Conservation (phyloP, 441 rosid species). For the Populus hybrid region DNA sequence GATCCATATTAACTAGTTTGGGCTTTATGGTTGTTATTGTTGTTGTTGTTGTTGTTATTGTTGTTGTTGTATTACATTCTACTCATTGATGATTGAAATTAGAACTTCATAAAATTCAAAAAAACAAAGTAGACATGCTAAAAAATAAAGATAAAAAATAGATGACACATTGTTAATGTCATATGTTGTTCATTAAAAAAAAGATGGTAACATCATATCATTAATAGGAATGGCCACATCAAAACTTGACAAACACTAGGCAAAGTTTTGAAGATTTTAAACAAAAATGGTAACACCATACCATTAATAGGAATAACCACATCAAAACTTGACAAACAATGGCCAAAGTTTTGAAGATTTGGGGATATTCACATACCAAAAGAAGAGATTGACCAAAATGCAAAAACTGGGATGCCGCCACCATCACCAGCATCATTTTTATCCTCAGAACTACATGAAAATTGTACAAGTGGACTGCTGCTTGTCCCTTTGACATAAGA, state of each 20-base stretch:
- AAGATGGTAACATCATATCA: not conserved
- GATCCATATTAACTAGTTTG: not conserved
- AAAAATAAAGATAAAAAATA: not conserved
- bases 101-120: no score
- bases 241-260: not conserved
- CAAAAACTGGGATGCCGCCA: conserved; percentile 62
- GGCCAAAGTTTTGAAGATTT: not conserved
- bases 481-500: conserved; percentile 46
- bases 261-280: not conserved
- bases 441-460: conserved; percentile 48
- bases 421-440: conserved; percentile 65
- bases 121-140: not conserved
- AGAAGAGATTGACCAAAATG: conserved; percentile 51
- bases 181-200: not conserved
- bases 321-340: conserved; percentile 2
- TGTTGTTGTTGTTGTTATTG: not conserved
- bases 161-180: not conserved
- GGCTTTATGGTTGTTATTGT: not conserved
- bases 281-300: not conserved
- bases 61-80: not conserved
- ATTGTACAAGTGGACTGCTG: conserved; percentile 54
- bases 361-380: conserved; percentile 49
- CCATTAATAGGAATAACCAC: not conserved
- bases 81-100: not conserved
- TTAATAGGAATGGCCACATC: not conserved